Evolutionary conservation across 2,329 filamentous ascomycete genomes (phyloP), one percentile per base, ranked within the genome.

Genomic region (Monosporascus sp.): DNA sequence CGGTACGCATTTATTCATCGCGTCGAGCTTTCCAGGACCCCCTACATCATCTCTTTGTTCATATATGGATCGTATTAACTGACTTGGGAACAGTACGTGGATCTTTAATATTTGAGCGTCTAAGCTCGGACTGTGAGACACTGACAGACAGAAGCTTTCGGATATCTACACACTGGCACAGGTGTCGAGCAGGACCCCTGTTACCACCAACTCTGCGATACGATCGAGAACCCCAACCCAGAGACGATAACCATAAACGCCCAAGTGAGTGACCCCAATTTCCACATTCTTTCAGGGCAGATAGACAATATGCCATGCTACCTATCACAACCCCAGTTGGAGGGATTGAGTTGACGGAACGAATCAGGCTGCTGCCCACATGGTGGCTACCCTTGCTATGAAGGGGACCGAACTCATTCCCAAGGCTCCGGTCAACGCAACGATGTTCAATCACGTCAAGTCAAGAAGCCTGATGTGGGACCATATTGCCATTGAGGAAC

Each of bases 101-200:
- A 44, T 24, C 11, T 44, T 26, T 44, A 20, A 14, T 35, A 4
- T 20, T 20, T 44, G 20, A 44, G 14, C 9, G 5, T 44, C 3
- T 11, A 44, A 18, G 11, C 14, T 44, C 6, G 9, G 11, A 9
- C 11, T 11, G 5, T 26, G 20, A 20, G 22, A 44, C 17, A 20
- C 41, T 44, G 41, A 44, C 22, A 14, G 22, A 24, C 20, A 44
- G 14, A 44, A 44, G 41, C 70, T 2, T 64, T 70, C 35, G 68
- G 69, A 1, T 69, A 67, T n/a, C 54, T 72, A 11, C 63, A 70
- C 56, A 71, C 69, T 1, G 70, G 70, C 3, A 82, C 80, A 1
- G 81, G 82, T 54, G 75, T 71, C 31, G 68, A 79, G 64, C 59
- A 71, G 44, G 70, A 72, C 51, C 64, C 67, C 3, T 72, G 70